Evolutionary conservation across 106 monocot species (phyloP), one percentile per base, ranked within the genome.

Genomic region (Chionographis japonica): DNA sequence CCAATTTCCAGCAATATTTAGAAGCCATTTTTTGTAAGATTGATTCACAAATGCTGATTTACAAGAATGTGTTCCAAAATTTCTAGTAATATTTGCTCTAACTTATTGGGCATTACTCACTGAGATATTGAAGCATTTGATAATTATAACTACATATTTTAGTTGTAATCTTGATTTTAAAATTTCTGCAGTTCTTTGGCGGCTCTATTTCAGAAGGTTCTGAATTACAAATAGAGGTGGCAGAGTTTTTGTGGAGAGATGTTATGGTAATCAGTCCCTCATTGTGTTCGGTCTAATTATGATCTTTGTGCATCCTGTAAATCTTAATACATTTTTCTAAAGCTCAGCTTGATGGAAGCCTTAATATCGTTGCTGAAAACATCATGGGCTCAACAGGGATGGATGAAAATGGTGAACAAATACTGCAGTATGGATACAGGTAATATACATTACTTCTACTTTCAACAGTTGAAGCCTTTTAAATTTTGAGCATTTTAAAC

Each of bases 171-270:
- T 55, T 40, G 38, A 72, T 17, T 56, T 69, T 14, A 54, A 50
- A 71, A 56, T 60, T 46, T 50, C 9, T 78, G 58, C 77, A 97
- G 95, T 97, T 97, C 69, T 50, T 61, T 72, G 92, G 91, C 53
- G 95, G 95, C 12, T 84, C 80, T 40, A 87, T 97, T 76, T 73
- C 77, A 42, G 66, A 84, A 71, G 95, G 89, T 62, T 97, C 95
- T 52, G 95, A 97, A 65, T 73, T 97, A 74, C 92, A 92, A 78
- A 43, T 97, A 63, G 95, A 97, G 74, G 86, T 97, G 51, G 92
- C 95, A 57, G 95, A 92, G 54, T 92, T 97, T 79, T 74, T 76
- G 17, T 97, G 95, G 92, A 83, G 74, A 74, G 68, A 97, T 78
- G 95, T 97, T 19, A 58, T 86, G 91, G 95, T 97, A 84, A 8